Evolutionary conservation across 805 yeast genomes (phyloP).

Genomic region (Millerago galiae): DNA sequence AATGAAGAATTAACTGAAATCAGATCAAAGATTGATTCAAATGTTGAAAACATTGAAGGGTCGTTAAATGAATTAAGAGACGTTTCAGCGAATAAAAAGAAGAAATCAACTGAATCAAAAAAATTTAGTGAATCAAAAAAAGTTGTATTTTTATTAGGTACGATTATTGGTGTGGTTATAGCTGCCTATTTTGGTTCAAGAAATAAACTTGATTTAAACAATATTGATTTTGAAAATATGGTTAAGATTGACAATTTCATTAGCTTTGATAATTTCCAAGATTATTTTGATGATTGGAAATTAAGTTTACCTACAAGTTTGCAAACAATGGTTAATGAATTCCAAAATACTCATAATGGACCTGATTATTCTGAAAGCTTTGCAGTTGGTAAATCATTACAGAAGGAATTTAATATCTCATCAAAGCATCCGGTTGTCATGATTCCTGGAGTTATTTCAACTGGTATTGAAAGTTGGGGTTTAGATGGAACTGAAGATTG

Average conservation of each 20-base stretch:
- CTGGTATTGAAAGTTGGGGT: conserved; percentile 95
- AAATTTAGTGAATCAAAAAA: conserved; percentile 45
- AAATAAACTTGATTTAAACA: conserved; percentile 29
- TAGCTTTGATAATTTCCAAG: conserved; percentile 44
- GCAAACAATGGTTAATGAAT: conserved; percentile 45
- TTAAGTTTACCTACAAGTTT: conserved; percentile 54
- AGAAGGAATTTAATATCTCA: conserved; percentile 40
- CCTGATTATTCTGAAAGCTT: conserved; percentile 71
- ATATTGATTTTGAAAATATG: conserved; percentile 16
- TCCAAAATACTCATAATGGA: conserved; percentile 20
- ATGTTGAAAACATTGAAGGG: conserved; percentile 14
- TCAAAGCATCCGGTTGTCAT: conserved; percentile 76
- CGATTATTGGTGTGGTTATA: conserved; percentile 57
- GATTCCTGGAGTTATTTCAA: conserved; percentile 95
- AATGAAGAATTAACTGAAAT: conserved; percentile 1
- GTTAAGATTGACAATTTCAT: conserved; percentile 17
- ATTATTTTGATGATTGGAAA: conserved; percentile 64
- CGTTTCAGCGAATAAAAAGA: conserved; percentile 3
- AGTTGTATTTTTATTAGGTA: conserved; percentile 61
- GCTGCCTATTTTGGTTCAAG: conserved; percentile 59
- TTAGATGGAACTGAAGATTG: conserved; percentile 70
- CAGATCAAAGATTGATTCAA: conserved; percentile 13
- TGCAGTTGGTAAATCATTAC: conserved; percentile 73
- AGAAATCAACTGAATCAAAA: neutral
- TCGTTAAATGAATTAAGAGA: conserved; percentile 12